Percentiles rank a stretch among this genome's conserved stretches.
phyloP scores from a whole-genome alignment of 805 yeast species.

The Candida coleopterorum region DNA sequence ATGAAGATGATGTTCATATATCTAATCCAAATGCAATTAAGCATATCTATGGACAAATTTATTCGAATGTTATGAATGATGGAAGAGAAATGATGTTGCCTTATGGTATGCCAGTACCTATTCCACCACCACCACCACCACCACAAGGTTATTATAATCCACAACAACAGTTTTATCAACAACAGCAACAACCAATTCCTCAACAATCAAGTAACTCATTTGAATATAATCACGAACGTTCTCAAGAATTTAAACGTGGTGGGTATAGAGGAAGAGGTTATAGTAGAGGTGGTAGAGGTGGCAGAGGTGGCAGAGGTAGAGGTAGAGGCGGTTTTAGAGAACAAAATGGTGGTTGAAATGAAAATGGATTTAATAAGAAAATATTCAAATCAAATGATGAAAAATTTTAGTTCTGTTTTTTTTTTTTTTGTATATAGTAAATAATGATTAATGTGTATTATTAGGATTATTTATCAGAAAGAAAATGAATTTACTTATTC shows the following conservation, averaged over 20 bases:
- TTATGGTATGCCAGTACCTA: background rate
- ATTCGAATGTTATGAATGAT: slow-evolving; percentile 39
- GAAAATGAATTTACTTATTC: too few relatives aligned
- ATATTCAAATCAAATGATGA: too few relatives aligned
- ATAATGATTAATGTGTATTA: too few relatives aligned
- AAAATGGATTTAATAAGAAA: too few relatives aligned
- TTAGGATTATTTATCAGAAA: too few relatives aligned
- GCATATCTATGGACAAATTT: slow-evolving; percentile 40
- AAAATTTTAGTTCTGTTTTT: too few relatives aligned
- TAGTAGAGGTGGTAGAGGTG: slow-evolving; percentile 12
- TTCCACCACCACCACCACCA: slow-evolving; percentile 4
- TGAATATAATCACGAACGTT: background rate
- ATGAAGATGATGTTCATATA: slow-evolving; percentile 11
- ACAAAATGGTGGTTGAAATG: too few relatives aligned
- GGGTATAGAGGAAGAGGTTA: slow-evolving; percentile 15
- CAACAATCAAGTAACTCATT: slow-evolving; percentile 6
- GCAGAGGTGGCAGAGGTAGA: slow-evolving; percentile 11
- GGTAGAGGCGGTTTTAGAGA: slow-evolving; percentile 10
- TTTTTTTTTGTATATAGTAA: too few relatives aligned
- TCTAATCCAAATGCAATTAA: slow-evolving; percentile 29
- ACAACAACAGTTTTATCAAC: slow-evolving; percentile 3
- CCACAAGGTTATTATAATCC: background rate
- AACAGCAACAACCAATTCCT: slow-evolving; percentile 10
- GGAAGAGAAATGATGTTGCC: slow-evolving; percentile 16
- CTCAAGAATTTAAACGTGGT: slow-evolving; percentile 5